These are phyloP conservation scores for Paramecium biaurelia DNA, from an alignment of 73 alveolate species.

Conservation along the genomic window DNA sequence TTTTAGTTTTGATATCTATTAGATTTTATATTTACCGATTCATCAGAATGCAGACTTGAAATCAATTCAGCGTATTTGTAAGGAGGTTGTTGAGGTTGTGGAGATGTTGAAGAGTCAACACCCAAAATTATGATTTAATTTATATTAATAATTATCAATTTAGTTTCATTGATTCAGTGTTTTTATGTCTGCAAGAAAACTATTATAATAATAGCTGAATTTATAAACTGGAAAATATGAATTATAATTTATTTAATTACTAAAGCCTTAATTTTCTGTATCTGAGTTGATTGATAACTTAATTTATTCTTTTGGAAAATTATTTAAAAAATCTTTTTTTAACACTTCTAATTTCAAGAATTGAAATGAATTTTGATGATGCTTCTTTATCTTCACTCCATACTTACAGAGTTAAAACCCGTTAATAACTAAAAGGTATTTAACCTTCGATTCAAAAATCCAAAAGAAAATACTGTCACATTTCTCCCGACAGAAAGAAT, in stretches of 20 bases:
- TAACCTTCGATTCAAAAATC: background rate
- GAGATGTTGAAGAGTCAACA: conserved; percentile 18
- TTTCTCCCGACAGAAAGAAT: background rate
- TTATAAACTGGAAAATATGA: background rate
- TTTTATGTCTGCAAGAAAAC: background rate
- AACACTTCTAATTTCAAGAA: background rate
- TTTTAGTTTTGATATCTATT: background rate
- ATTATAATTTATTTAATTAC: background rate
- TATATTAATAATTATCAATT: background rate
- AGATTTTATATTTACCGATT: conserved; percentile 60
- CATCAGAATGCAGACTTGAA: conserved; percentile 57
- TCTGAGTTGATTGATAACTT: background rate
- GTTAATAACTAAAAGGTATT: background rate
- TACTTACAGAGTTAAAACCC: conserved; percentile 14
- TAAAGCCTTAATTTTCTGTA: background rate
- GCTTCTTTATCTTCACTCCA: background rate
- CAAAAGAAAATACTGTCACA: conserved; percentile 42
- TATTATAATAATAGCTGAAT: background rate
- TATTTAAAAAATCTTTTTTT: conserved; percentile 3
- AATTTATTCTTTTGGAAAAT: background rate
- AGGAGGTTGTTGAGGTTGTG: conserved; percentile 59
- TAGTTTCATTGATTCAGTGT: background rate
- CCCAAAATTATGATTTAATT: conserved; percentile 8
- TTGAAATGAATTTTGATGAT: background rate
- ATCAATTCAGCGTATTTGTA: conserved; percentile 56